Conservation (phyloP, 2,329 filamentous ascomycete genomes). For the Paecilomyces variotii region DNA sequence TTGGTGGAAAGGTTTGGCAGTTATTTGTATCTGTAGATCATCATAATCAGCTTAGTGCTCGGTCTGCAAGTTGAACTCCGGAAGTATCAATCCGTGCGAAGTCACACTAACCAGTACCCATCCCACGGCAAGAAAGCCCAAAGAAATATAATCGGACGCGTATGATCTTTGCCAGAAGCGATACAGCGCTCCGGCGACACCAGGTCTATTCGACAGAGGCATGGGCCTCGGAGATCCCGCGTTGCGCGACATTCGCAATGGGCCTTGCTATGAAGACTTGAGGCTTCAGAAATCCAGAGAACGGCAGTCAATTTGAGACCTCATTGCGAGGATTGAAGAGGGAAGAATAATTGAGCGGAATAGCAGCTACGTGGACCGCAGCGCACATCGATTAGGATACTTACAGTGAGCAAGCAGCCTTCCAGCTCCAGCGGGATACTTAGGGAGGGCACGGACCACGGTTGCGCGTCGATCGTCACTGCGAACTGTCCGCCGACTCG, state of each 20-base stretch:
- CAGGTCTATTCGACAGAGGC: conserved; percentile 19
- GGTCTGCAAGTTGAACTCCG: neutral
- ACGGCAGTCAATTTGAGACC: neutral
- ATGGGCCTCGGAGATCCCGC: conserved; percentile 16
- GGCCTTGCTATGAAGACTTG: neutral
- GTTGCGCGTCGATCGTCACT: neutral
- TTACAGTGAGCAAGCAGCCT: conserved; percentile 3
- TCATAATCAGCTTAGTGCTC: neutral
- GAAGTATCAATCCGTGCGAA: neutral
- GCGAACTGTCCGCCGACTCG: neutral
- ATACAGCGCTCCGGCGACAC: conserved; percentile 39
- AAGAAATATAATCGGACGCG: conserved; percentile 78
- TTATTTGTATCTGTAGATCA: conserved; percentile 50
- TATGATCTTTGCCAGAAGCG: conserved; percentile 63
- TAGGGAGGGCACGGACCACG: conserved; percentile 12
- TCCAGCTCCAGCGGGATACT: neutral
- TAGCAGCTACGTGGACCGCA: neutral
- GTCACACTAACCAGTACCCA: conserved; percentile 39
- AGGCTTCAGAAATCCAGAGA: neutral
- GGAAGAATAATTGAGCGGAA: neutral
- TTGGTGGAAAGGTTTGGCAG: conserved; percentile 81
- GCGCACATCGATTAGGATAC: neutral
- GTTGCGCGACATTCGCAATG: conserved; percentile 16
- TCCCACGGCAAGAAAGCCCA: conserved; percentile 59
- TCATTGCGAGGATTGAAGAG: neutral